Percentiles rank a stretch among this genome's conserved stretches.
Evolutionary conservation across 2,329 filamentous ascomycete species (phyloP).

Genomic region (Lachnellula hyalina): DNA sequence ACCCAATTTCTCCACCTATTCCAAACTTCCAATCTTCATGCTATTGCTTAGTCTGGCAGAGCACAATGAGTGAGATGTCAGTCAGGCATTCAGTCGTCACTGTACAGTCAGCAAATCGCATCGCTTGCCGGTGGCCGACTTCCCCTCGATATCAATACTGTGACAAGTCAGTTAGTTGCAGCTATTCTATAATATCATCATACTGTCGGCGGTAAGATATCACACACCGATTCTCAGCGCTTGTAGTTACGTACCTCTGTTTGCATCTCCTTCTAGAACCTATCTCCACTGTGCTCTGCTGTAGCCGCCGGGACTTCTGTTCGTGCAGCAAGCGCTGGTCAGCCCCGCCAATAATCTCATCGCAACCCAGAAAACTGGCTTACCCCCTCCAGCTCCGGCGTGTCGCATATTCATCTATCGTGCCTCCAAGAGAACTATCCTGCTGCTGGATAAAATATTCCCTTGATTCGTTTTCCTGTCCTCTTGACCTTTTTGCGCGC

Average conservation of each 20-base stretch:
- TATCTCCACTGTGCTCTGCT: not conserved
- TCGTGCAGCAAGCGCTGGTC: not conserved
- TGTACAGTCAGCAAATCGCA: no score
- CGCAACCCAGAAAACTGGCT: not conserved
- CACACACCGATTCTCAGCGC: not conserved
- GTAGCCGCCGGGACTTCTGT: not conserved
- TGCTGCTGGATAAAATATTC: conserved; percentile 14
- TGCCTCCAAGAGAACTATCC: conserved; percentile 8
- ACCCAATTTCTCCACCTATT: no score
- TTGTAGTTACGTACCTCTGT: conserved; percentile 1
- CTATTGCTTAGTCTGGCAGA: no score
- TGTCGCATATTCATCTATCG: conserved; percentile 3
- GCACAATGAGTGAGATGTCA: no score
- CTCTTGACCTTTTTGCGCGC: conserved; percentile 12
- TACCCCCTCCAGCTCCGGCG: conserved; percentile 1
- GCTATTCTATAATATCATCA: not conserved
- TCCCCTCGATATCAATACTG: no score
- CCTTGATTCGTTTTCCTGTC: conserved; percentile 18
- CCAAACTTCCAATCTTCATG: no score
- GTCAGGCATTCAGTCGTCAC: no score
- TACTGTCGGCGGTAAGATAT: not conserved
- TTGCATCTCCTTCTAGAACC: not conserved
- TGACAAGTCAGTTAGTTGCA: no score
- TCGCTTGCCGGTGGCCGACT: no score
- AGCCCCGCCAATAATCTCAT: not conserved